These are phyloP conservation scores for Priceomyces medius DNA, from an alignment of 805 yeast genomes.

Conservation along the genomic window DNA sequence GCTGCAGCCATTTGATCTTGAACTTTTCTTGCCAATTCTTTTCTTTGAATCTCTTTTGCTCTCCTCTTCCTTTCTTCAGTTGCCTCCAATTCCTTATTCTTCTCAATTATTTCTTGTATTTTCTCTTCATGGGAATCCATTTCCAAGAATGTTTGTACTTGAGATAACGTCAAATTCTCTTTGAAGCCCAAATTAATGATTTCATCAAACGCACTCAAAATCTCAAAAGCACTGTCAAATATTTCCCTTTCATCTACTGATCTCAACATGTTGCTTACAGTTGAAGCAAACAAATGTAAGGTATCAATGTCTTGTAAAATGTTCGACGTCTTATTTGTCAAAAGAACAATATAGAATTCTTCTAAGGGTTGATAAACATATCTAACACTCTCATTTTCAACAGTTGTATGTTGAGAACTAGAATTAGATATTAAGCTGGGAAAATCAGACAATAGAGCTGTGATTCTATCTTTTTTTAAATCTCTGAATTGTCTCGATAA, in stretches of 20 bases:
- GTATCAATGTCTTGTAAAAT: slow-evolving; percentile 94
- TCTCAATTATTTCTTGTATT: slow-evolving; percentile 95
- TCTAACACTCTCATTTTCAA: slow-evolving; percentile 88
- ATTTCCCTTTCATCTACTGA: slow-evolving; percentile 79
- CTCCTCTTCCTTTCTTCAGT: slow-evolving; percentile 94
- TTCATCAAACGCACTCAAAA: slow-evolving; percentile 91
- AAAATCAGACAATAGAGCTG: slow-evolving; percentile 80
- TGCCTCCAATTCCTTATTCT: slow-evolving; percentile 95
- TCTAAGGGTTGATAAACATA: slow-evolving; percentile 96
- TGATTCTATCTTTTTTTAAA: slow-evolving; percentile 77
- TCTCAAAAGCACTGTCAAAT: slow-evolving; percentile 80
- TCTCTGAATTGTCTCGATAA: slow-evolving; percentile 91
- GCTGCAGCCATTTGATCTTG: slow-evolving; percentile 46
- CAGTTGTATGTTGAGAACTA: slow-evolving; percentile 83
- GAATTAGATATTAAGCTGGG: slow-evolving; percentile 73
- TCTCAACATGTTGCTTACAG: slow-evolving; percentile 72
- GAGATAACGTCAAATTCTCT: slow-evolving; percentile 78
- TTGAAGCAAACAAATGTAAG: slow-evolving; percentile 77
- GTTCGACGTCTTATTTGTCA: slow-evolving; percentile 88
- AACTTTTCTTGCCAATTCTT: slow-evolving; percentile 65
- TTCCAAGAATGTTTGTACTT: slow-evolving; percentile 84
- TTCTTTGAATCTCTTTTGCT: slow-evolving; percentile 85
- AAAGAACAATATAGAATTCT: slow-evolving; percentile 84
- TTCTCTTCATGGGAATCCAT: slow-evolving; percentile 99
- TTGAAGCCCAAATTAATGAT: slow-evolving; percentile 85